phyloP scores from a whole-genome alignment of 179 eudicot genomes.

The Spergularia azorica region DNA sequence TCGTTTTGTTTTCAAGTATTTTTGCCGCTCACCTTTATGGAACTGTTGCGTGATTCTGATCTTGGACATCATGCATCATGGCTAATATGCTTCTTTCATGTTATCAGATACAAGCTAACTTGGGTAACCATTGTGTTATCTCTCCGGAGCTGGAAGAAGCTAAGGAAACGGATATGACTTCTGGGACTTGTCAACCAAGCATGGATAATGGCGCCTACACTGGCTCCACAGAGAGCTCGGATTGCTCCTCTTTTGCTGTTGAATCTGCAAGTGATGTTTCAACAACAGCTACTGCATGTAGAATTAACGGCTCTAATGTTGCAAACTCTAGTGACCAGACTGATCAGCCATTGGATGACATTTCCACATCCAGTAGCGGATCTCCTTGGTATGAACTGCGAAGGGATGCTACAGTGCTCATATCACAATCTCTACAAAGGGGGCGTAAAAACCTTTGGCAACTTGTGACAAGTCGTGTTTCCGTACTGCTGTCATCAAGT shows the following conservation, averaged over 20 bases:
- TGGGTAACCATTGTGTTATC: slow-evolving; percentile 31
- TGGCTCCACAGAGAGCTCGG: slow-evolving; percentile 41
- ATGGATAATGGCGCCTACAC: slow-evolving; percentile 35
- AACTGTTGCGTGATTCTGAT: neutral
- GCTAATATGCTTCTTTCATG: slow-evolving; percentile 26
- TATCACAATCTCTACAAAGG: slow-evolving; percentile 81
- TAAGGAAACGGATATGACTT: slow-evolving; percentile 29
- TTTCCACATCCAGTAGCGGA: slow-evolving; percentile 58
- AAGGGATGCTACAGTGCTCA: slow-evolving; percentile 73
- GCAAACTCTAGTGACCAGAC: slow-evolving; percentile 27
- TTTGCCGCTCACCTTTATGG: neutral
- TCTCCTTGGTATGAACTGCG: slow-evolving; percentile 92
- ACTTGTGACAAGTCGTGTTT: slow-evolving; percentile 79
- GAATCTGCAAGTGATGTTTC: slow-evolving; percentile 29
- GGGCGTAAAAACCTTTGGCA: slow-evolving; percentile 93
- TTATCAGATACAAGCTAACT: slow-evolving; percentile 35
- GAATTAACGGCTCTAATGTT: slow-evolving; percentile 36
- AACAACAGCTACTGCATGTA: slow-evolving; percentile 35
- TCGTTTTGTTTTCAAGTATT: neutral
- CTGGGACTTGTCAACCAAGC: slow-evolving; percentile 30
- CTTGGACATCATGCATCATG: slow-evolving; percentile 8
- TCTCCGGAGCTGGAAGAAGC: slow-evolving; percentile 35
- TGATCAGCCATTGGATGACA: slow-evolving; percentile 51
- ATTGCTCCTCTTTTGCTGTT: slow-evolving; percentile 23
- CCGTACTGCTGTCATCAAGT: slow-evolving; percentile 82